Evolutionary conservation across 2,329 filamentous ascomycete genomes (phyloP).

Genomic region (Colletotrichum cuscutae): DNA sequence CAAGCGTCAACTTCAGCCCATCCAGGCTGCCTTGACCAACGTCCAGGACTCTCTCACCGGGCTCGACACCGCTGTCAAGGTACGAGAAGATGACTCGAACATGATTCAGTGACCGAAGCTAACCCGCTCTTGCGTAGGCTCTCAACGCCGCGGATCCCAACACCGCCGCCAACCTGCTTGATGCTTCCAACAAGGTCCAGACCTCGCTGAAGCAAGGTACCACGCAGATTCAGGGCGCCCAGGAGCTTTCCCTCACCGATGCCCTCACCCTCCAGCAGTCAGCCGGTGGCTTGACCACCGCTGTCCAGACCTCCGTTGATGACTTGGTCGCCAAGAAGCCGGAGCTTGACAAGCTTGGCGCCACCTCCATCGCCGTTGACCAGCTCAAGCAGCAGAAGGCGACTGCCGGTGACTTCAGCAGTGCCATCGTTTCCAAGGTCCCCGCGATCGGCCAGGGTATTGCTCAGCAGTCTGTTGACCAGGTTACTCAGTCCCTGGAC

Average conservation of each 20-base stretch:
- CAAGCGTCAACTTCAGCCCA: conserved; percentile 60
- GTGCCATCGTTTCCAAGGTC: conserved; percentile 41
- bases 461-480: conserved; percentile 40
- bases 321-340: conserved; percentile 40
- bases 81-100: not conserved
- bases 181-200: conserved; percentile 39
- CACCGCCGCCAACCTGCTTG: conserved; percentile 46
- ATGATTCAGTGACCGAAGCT: not conserved
- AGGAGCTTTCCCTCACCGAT: conserved; percentile 38
- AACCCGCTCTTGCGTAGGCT: not conserved
- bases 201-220: conserved; percentile 37
- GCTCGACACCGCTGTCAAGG: conserved; percentile 44
- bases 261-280: conserved; percentile 38
- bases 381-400: conserved; percentile 40
- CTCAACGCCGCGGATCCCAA: conserved; percentile 61
- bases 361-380: conserved; percentile 38
- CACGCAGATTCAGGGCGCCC: conserved; percentile 41
- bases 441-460: conserved; percentile 42
- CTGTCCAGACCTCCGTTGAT: conserved; percentile 38
- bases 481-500: conserved; percentile 39
- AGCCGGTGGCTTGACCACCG: conserved; percentile 35
- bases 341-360: conserved; percentile 41
- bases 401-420: conserved; percentile 37
- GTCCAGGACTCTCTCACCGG: conserved; percentile 69
- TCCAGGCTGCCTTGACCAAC: conserved; percentile 68